These are phyloP conservation scores for Leucocoprinus leucothites DNA, from an alignment of 768 basidiomycete genomes.

Conservation along the genomic window DNA sequence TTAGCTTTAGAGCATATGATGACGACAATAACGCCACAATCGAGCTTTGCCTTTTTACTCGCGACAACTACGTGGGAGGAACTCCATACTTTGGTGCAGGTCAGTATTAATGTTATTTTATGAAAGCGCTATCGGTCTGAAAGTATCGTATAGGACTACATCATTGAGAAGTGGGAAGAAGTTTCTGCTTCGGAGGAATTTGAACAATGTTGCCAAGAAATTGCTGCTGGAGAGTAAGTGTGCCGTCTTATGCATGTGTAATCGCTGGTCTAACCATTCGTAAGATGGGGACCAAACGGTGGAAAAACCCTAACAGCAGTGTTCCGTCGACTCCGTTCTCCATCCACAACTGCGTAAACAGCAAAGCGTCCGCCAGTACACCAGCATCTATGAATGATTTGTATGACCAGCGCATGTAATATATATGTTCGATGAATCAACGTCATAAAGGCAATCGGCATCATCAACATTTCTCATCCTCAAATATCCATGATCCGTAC, in stretches of 20 bases:
- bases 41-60: slow-evolving; percentile 65
- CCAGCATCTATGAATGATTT: neutral
- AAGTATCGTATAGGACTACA: slow-evolving; percentile 50
- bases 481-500: slow-evolving; percentile 30
- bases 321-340: slow-evolving; percentile 66
- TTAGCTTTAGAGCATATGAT: slow-evolving; percentile 75
- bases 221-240: slow-evolving; percentile 71
- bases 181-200: slow-evolving; percentile 63
- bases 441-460: neutral
- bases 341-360: slow-evolving; percentile 26
- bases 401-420: slow-evolving; percentile 7
- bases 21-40: slow-evolving; percentile 60
- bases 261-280: slow-evolving; percentile 6
- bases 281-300: slow-evolving; percentile 69
- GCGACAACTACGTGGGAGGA: slow-evolving; percentile 71
- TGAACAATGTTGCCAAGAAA: slow-evolving; percentile 67
- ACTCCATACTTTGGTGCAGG: slow-evolving; percentile 57
- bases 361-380: slow-evolving; percentile 1
- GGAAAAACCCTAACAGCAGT: slow-evolving; percentile 66
- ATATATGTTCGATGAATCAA: slow-evolving; percentile 4
- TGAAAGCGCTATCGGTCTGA: neutral
- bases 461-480: slow-evolving; percentile 24
- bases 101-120: slow-evolving; percentile 24
- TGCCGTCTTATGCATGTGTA: neutral
- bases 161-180: slow-evolving; percentile 75